These are phyloP conservation scores for Hygrophila difformis DNA, from an alignment of 257 asterid species.

Conservation along the genomic window DNA sequence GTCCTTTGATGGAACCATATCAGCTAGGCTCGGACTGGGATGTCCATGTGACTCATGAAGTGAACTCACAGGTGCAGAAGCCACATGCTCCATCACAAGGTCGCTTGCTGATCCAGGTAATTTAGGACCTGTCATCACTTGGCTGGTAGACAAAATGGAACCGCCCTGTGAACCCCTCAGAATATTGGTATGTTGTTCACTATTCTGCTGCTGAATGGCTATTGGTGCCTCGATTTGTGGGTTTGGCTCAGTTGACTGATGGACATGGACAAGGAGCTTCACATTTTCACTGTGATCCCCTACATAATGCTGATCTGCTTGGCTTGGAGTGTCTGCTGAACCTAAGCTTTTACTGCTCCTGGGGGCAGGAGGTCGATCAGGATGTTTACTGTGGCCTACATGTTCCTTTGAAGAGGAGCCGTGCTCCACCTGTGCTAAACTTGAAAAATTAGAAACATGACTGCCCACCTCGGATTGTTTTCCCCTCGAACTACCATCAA, in stretches of 20 bases:
- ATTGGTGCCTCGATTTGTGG: constrained; percentile 22
- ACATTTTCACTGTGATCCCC: constrained; percentile 26
- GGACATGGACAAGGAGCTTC: constrained; percentile 20
- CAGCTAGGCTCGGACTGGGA: constrained; percentile 26
- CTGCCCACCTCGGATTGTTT: constrained; percentile 32
- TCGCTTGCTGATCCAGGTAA: constrained; percentile 21
- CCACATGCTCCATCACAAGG: constrained; percentile 11
- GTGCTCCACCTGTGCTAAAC: constrained; percentile 23
- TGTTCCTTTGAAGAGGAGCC: constrained; percentile 18
- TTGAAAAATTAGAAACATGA: constrained; percentile 22
- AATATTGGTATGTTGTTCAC: constrained; percentile 25
- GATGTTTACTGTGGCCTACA: too few relatives aligned
- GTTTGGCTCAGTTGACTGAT: constrained; percentile 20
- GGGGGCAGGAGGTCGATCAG: constrained; percentile 17
- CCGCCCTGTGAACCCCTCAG: too few relatives aligned
- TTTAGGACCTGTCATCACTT: constrained; percentile 20
- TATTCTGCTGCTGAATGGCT: constrained; percentile 20
- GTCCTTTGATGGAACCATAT: constrained; percentile 29
- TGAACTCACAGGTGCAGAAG: constrained; percentile 15
- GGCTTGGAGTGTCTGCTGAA: constrained; percentile 19
- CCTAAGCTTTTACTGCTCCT: constrained; percentile 18
- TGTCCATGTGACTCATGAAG: constrained; percentile 15
- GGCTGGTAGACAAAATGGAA: constrained; percentile 10
- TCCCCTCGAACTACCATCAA: constrained; percentile 31
- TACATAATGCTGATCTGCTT: constrained; percentile 19